Evolutionary conservation across 805 yeast genomes (phyloP).

Genomic region (Candida incommunis): DNA sequence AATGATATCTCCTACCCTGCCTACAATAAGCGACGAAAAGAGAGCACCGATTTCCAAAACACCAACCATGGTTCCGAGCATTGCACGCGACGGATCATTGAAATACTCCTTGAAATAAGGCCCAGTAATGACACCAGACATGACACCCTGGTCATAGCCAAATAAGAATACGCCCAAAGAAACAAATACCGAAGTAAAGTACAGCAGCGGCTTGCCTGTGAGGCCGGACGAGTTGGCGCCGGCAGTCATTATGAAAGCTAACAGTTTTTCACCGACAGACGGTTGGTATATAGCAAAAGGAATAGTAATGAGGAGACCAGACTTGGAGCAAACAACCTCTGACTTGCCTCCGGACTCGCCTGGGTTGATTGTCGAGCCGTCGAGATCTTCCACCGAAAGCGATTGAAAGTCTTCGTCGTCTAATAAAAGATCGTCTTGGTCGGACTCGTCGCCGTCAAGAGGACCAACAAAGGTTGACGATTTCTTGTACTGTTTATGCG

Average conservation of each 20-base stretch:
- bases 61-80: slow-evolving; percentile 78
- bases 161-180: slow-evolving; percentile 45
- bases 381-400: background rate
- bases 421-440: background rate
- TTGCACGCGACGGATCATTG: slow-evolving; percentile 55
- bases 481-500: too few species aligned
- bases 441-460: background rate
- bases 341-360: background rate
- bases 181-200: slow-evolving; percentile 29
- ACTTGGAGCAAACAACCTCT: background rate
- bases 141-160: slow-evolving; percentile 82
- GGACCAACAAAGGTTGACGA: too few species aligned
- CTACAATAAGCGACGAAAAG: slow-evolving; percentile 63
- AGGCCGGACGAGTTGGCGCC: slow-evolving; percentile 11
- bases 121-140: slow-evolving; percentile 74
- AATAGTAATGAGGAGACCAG: background rate
- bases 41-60: slow-evolving; percentile 82
- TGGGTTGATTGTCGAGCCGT: background rate
- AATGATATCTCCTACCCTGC: slow-evolving; percentile 59
- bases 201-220: slow-evolving; percentile 24
- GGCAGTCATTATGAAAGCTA: slow-evolving; percentile 14
- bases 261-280: slow-evolving; percentile 10
- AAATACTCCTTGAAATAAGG: slow-evolving; percentile 56
- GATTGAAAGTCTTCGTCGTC: background rate
- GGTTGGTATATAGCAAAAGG: slow-evolving; percentile 7